A percentile compares a stretch with the other conserved stretches of the same genome.
Conservation (phyloP, 768 basidiomycete species). For the Boletus speciosus region DNA sequence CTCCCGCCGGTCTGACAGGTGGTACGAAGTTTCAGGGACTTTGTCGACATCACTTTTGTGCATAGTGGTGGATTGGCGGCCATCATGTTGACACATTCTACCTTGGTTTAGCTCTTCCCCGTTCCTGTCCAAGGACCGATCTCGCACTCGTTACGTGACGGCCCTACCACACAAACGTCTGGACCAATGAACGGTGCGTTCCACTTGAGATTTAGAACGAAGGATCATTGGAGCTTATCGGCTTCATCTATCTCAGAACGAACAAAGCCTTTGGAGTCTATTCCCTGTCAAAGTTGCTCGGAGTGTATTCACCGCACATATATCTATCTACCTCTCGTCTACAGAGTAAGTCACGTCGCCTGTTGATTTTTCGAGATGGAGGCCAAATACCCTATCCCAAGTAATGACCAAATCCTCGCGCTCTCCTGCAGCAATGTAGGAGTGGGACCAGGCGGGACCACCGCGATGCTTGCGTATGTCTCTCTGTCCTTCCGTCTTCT, state of each 20-base stretch:
- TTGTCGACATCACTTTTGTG: slow-evolving; percentile 19
- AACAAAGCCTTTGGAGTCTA: slow-evolving; percentile 10
- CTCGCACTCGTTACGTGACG: slow-evolving; percentile 20
- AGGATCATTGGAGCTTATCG: slow-evolving; percentile 26
- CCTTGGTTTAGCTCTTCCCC: slow-evolving; percentile 18
- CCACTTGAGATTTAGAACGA: slow-evolving; percentile 16
- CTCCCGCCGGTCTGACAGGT: slow-evolving; percentile 24
- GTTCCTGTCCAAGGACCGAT: slow-evolving; percentile 16
- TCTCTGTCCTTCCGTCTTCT: slow-evolving; percentile 3
- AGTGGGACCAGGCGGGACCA: slow-evolving; percentile 76
- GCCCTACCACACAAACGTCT: slow-evolving; percentile 11
- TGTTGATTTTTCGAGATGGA: slow-evolving; percentile 26
- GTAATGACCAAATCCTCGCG: slow-evolving; percentile 49
- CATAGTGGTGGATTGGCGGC: slow-evolving; percentile 17
- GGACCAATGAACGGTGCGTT: slow-evolving; percentile 12
- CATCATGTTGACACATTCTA: slow-evolving; percentile 21
- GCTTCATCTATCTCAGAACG: slow-evolving; percentile 18
- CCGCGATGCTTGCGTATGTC: slow-evolving; percentile 77
- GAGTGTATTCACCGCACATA: slow-evolving; percentile 18
- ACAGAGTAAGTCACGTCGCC: slow-evolving; percentile 17
- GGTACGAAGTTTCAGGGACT: slow-evolving; percentile 22
- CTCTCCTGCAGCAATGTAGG: slow-evolving; percentile 72
- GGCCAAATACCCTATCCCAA: slow-evolving; percentile 31
- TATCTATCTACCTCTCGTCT: slow-evolving; percentile 23
- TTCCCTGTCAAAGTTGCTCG: slow-evolving; percentile 16